phyloP scores from a whole-genome alignment of 371 early-diverging fungal species.

The Dinochytrium kinnereticum region DNA sequence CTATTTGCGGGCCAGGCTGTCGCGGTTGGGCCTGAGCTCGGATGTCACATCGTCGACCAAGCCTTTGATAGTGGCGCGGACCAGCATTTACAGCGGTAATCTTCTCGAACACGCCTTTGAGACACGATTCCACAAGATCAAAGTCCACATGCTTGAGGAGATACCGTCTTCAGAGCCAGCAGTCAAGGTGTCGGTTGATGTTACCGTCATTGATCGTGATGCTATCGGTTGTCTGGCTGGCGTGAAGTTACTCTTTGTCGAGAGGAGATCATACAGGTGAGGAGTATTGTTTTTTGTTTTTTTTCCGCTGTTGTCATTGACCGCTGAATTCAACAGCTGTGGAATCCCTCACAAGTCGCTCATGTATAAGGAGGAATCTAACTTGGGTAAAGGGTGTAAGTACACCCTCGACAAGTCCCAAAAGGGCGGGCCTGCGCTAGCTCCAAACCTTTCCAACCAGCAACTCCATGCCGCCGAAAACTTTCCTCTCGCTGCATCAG shows the following conservation, averaged over 20 bases:
- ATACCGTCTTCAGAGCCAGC: not conserved
- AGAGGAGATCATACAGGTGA: conserved; percentile 13
- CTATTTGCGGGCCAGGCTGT: not conserved
- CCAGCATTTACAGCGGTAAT: not conserved
- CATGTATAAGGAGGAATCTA: conserved; percentile 16
- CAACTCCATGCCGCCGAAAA: not conserved
- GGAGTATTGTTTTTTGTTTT: not conserved
- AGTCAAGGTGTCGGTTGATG: conserved; percentile 10
- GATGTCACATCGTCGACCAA: not conserved
- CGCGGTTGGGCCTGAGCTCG: not conserved
- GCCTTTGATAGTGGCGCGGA: not conserved
- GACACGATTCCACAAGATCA: not conserved
- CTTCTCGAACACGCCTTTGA: not conserved
- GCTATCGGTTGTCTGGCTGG: conserved; percentile 6
- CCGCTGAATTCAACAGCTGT: conserved; percentile 14
- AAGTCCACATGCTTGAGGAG: not conserved
- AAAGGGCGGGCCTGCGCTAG: not conserved
- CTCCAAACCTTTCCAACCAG: not conserved
- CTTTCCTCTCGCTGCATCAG: conserved; percentile 18
- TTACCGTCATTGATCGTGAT: not conserved
- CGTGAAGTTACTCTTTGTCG: conserved; percentile 1
- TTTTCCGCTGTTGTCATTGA: not conserved
- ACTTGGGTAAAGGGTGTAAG: conserved; percentile 3
- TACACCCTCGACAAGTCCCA: not conserved
- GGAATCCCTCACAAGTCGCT: not conserved